These are phyloP conservation scores for Zasmidium citrigriseum DNA, from an alignment of 2,329 filamentous ascomycete genomes.

Conservation along the genomic window DNA sequence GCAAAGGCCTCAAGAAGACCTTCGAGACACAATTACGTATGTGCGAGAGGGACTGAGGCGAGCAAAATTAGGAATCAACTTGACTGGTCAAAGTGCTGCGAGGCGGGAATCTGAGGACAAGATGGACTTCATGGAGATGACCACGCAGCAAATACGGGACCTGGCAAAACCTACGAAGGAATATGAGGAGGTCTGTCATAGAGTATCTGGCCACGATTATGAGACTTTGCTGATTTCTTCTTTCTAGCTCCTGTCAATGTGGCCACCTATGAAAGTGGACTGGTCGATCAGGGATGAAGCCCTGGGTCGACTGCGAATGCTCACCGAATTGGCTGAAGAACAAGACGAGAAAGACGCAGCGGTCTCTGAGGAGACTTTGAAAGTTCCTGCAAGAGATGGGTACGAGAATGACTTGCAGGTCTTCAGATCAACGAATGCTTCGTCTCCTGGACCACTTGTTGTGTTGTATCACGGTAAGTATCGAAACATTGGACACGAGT, in stretches of 20 bases:
- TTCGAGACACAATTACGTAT: too few species aligned
- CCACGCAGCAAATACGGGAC: background rate
- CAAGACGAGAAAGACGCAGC: conserved; percentile 17
- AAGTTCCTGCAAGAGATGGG: conserved; percentile 13
- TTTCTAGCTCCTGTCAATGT: conserved; percentile 14
- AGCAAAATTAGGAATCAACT: too few species aligned
- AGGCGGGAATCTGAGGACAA: background rate
- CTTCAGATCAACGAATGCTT: conserved; percentile 4
- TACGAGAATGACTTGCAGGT: conserved; percentile 14
- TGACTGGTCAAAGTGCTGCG: too few species aligned
- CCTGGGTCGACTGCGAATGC: conserved; percentile 13
- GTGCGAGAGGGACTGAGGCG: too few species aligned
- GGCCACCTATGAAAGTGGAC: conserved; percentile 19
- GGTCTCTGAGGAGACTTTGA: conserved; percentile 10
- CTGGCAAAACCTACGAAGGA: conserved; percentile 2
- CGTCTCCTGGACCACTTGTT: conserved; percentile 18
- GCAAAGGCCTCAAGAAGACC: too few species aligned
- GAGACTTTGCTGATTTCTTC: background rate
- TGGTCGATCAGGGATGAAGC: conserved; percentile 12
- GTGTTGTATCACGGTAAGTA: conserved; percentile 25
- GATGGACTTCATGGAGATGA: conserved; percentile 6
- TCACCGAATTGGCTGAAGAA: conserved; percentile 19
- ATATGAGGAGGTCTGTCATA: conserved; percentile 8
- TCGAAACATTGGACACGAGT: background rate
- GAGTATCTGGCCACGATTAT: too few species aligned